Evolutionary conservation across 441 rosid species (phyloP), one percentile per base, ranked within the genome.

Genomic region (Viola pubescens): DNA sequence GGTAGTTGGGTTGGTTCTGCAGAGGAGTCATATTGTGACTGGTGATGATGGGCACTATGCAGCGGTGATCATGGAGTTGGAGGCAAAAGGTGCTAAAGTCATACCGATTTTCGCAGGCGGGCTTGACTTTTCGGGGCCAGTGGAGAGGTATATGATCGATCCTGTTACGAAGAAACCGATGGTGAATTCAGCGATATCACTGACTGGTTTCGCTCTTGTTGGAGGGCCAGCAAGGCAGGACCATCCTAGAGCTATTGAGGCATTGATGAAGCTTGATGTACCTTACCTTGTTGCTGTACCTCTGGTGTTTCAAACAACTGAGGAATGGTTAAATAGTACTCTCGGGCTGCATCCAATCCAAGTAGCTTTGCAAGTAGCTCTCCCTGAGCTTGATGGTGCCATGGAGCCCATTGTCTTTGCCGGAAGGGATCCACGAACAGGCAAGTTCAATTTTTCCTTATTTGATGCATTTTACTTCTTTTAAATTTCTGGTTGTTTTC

Each of bases 161-260:
- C 85, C 94, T 0, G 75, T 75, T 6, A 72, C 88, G 0, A 90
- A 85, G 79, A 80, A 71, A 62, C 79, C 99, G 1, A 81, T 85
- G 58, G 77, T 94, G 58, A 79, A 94, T 74, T 84, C 97, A 4
- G 95, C 64, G 46, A 68, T 94, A 6, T 90, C 97, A 3, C 75
- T 94, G 68, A 94, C 99, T 13, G 97, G 99, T 10, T 94, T 94
- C 68, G 99, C 99, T 49, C 88, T 94, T 53, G 99, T 94, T 59
- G 99, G 99, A 47, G 99, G 99, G 50, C 99, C 99, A 7, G 97
- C 99, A 37, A 86, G 97, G 84, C 97, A 94, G 75, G 99, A 94
- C 59, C 99, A 94, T 74, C 96, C 96, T 0, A 83, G 97, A 79
- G 99, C 99, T 26, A 63, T 94, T 37, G 91, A 94, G 79, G 97